These are phyloP conservation scores for Rosellinia necatrix DNA, from an alignment of 2,329 filamentous ascomycete genomes.

Conservation along the genomic window DNA sequence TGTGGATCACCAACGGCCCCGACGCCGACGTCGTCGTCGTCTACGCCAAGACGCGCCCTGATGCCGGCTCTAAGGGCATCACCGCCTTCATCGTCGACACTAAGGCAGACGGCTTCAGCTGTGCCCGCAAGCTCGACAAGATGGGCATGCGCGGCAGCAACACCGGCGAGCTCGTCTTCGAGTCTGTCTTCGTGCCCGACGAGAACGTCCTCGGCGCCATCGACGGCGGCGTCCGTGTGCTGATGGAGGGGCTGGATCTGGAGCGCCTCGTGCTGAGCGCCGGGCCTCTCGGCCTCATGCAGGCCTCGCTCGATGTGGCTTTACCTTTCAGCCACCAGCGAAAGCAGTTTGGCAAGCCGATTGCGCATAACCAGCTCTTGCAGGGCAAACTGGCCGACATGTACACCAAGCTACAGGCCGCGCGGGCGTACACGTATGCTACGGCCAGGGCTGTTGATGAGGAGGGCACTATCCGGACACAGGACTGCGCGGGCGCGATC, in stretches of 20 bases:
- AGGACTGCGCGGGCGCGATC: conserved; percentile 94
- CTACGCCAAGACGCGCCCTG: conserved; percentile 92
- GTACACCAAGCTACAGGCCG: conserved; percentile 90
- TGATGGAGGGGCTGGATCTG: conserved; percentile 96
- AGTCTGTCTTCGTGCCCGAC: conserved; percentile 84
- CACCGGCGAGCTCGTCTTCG: conserved; percentile 91
- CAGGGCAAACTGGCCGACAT: conserved; percentile 95
- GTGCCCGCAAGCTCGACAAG: conserved; percentile 91
- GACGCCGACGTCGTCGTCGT: conserved; percentile 92
- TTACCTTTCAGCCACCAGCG: conserved; percentile 89
- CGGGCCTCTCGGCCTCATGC: conserved; percentile 92
- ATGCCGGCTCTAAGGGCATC: conserved; percentile 83
- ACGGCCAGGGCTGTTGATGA: conserved; percentile 84
- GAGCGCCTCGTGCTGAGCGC: conserved; percentile 91
- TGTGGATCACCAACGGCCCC: conserved; percentile 99
- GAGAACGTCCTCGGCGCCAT: conserved; percentile 80
- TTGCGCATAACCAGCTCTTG: conserved; percentile 90
- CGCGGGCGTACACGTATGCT: conserved; percentile 83
- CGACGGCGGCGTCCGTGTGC: conserved; percentile 82
- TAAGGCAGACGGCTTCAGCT: conserved; percentile 75
- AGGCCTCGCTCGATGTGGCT: conserved; percentile 81
- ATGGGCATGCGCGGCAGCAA: conserved; percentile 97
- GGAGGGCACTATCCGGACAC: conserved; percentile 71
- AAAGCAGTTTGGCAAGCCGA: conserved; percentile 84
- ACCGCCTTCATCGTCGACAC: conserved; percentile 90